These are phyloP conservation scores for Neonothopanus nambi DNA, from an alignment of 1,284 basidiomycete species.

Conservation along the genomic window DNA sequence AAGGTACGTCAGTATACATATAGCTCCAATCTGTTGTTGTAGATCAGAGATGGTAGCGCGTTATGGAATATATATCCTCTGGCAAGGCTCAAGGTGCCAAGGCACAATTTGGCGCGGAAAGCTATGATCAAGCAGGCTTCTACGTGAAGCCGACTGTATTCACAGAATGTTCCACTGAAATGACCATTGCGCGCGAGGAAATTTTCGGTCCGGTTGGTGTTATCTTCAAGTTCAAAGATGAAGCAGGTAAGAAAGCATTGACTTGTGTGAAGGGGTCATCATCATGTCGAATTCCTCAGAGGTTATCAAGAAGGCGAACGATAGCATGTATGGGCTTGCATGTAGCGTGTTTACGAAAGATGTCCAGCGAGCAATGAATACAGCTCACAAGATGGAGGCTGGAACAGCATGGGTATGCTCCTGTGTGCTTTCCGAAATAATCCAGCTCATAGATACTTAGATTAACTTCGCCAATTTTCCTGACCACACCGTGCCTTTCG, in stretches of 20 bases:
- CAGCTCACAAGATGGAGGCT: conserved; percentile 78
- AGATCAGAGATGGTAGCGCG: conserved; percentile 45
- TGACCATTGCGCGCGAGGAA: conserved; percentile 88
- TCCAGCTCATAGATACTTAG: neutral
- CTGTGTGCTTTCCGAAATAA: neutral
- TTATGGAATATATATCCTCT: conserved; percentile 84
- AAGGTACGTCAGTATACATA: conserved; percentile 51
- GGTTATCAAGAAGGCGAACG: neutral
- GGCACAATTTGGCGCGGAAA: conserved; percentile 75
- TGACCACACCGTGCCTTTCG: conserved; percentile 11
- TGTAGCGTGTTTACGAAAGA: conserved; percentile 84
- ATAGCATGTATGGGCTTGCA: conserved; percentile 75
- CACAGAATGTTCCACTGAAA: conserved; percentile 70
- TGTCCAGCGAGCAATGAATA: conserved; percentile 72
- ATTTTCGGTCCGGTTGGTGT: conserved; percentile 87
- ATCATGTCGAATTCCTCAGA: too few species aligned
- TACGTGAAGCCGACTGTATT: conserved; percentile 82
- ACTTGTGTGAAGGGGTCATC: too few species aligned
- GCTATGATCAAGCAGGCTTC: conserved; percentile 34
- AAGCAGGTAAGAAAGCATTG: conserved; percentile 35
- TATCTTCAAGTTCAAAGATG: conserved; percentile 72
- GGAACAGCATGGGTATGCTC: conserved; percentile 72
- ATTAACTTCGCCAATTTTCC: conserved; percentile 8
- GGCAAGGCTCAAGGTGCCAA: conserved; percentile 85
- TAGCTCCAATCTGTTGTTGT: conserved; percentile 11